Conservation (phyloP, 805 yeast species). For the Candida railenensis region DNA sequence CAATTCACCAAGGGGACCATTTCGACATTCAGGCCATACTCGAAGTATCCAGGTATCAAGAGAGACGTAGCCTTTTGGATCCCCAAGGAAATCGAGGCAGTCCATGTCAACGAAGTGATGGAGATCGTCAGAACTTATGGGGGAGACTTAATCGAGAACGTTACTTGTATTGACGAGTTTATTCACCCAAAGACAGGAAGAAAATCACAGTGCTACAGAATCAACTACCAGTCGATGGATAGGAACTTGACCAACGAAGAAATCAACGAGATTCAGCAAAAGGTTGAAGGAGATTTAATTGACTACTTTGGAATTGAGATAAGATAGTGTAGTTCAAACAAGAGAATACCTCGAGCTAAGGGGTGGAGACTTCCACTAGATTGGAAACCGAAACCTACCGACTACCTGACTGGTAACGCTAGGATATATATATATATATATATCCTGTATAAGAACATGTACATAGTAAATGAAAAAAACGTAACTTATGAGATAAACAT, state of each 20-base stretch:
- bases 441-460: too few species aligned
- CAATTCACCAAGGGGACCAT: slow-evolving; percentile 73
- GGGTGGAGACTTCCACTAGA: too few species aligned
- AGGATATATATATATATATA: too few species aligned
- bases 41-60: slow-evolving; percentile 82
- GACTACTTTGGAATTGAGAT: slow-evolving; percentile 56
- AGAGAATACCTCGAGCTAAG: too few species aligned
- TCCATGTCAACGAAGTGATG: slow-evolving; percentile 91
- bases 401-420: too few species aligned
- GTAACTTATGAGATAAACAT: too few species aligned
- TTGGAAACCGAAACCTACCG: too few species aligned
- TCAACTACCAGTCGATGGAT: slow-evolving; percentile 95
- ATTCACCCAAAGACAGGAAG: slow-evolving; percentile 78
- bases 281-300: slow-evolving; percentile 58
- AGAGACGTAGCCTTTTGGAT: slow-evolving; percentile 95
- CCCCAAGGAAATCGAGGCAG: slow-evolving; percentile 36
- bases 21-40: slow-evolving; percentile 77
- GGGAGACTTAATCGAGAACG: slow-evolving; percentile 88
- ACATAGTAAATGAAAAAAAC: neutral
- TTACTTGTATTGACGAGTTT: slow-evolving; percentile 76
- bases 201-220: slow-evolving; percentile 81
- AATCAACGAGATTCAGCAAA: slow-evolving; percentile 68
- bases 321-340: slow-evolving; percentile 1
- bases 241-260: slow-evolving; percentile 84
- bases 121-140: slow-evolving; percentile 84